Evolutionary conservation across 1,139 yeast genomes (phyloP).

Genomic region (Nakaseomyces uthaithaninus): DNA sequence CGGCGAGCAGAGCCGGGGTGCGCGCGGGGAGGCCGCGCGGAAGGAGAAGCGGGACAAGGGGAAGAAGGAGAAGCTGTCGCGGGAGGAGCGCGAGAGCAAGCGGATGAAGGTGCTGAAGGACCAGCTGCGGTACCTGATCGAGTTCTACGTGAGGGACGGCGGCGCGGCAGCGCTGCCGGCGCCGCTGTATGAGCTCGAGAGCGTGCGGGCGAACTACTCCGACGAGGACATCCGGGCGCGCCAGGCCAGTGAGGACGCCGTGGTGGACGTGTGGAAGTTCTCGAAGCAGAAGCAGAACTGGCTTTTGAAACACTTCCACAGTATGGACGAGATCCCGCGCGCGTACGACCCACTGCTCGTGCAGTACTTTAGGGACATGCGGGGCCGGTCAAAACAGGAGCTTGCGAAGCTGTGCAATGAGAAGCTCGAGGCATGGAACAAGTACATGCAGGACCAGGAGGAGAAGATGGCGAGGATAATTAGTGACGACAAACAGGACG

Average conservation of each 20-base stretch:
- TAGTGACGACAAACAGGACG: constrained; percentile 16
- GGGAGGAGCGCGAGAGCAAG: constrained; percentile 44
- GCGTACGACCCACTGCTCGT: constrained; percentile 38
- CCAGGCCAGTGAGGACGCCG: constrained; percentile 13
- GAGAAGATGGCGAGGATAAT: constrained; percentile 22
- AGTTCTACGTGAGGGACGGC: constrained; percentile 49
- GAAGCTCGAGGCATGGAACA: constrained; percentile 29
- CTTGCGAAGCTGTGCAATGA: constrained; percentile 40
- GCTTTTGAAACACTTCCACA: constrained; percentile 63
- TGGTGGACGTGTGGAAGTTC: constrained; percentile 61
- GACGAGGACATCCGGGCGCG: constrained; percentile 12
- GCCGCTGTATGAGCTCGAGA: constrained; percentile 17
- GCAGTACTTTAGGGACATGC: constrained; percentile 57
- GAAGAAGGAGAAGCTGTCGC: constrained; percentile 72
- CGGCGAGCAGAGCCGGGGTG: constrained; percentile 22
- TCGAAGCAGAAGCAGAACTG: constrained; percentile 92
- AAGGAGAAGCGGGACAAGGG: constrained; percentile 38
- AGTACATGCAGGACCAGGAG: constrained; percentile 26
- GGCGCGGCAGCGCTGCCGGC: constrained; percentile 31
- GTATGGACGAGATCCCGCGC: constrained; percentile 50
- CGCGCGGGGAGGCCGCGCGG: constrained; percentile 27
- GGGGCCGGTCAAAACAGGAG: constrained; percentile 60
- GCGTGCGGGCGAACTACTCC: constrained; percentile 20
- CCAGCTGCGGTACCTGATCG: constrained; percentile 66
- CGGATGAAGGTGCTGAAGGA: constrained; percentile 44